Evolutionary conservation across 2,329 filamentous ascomycete species (phyloP), one percentile per base, ranked within the genome.

Genomic region (Pestalotiopsis sp.): DNA sequence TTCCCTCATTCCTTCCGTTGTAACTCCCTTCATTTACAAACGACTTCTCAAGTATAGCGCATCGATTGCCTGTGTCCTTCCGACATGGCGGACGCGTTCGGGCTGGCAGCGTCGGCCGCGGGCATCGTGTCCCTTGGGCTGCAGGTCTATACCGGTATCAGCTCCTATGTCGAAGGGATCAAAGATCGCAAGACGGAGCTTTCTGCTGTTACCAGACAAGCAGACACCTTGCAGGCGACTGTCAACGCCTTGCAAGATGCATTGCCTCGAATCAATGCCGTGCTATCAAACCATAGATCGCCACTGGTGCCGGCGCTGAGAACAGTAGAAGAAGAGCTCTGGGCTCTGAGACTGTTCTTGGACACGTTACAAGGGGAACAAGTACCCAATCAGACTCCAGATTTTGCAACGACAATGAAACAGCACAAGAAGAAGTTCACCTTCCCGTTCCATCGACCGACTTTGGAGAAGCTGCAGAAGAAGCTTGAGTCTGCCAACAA

Each of bases 121-220:
- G 59, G 59, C 36, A 62, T 62, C 59, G 36, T 62, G n/a, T 62
- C 59, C 36, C 59, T 62, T 14, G 59, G 59, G 4, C 59, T 62
- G 36, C 27, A 36, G 27, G 59, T 41, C 27, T 62, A 41, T 4
- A 7, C 14, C n/a, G 59, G 59, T 3, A 1, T 62, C 31, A 27
- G 27, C 59, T 62, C 59, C 7, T 62, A 62, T 41, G 31, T 62
- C 27, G 59, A 41, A 38, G 59, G 59, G 12, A 20, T 62, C 59
- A 62, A 41, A 62, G 59, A 62, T 23, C 31, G 59, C 4, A 62
- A 62, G n/a, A 4, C 59, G 2, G 59, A 62, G 4, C 13, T 62
- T 20, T 23, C 59, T 62, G 36, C 59, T 5, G 17, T 62, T 0
- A 38, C 27, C 17, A 62, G 14, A 62, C 59, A 62, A 62, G 59